Conservation (phyloP, 1,284 basidiomycete species). For the Flammula alnicola region DNA sequence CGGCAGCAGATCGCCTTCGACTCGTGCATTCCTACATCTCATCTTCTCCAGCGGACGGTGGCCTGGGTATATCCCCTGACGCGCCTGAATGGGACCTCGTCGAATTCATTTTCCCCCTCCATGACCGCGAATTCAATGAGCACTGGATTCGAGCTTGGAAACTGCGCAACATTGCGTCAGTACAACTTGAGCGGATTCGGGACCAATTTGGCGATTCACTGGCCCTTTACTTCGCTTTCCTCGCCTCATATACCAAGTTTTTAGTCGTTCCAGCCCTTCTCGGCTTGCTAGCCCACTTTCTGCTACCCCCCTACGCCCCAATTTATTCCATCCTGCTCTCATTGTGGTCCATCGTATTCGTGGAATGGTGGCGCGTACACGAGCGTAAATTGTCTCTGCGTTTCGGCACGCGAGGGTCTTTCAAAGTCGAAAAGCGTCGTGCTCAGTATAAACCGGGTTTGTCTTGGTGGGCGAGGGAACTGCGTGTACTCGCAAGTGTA, state of each 20-base stretch:
- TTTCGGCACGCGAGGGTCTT: slow-evolving; percentile 80
- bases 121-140: slow-evolving; percentile 82
- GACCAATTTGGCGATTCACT: slow-evolving; percentile 87
- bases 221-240: slow-evolving; percentile 91
- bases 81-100: slow-evolving; percentile 78
- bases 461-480: slow-evolving; percentile 79
- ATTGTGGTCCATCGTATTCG: slow-evolving; percentile 82
- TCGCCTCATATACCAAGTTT: slow-evolving; percentile 81
- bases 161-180: slow-evolving; percentile 60
- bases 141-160: slow-evolving; percentile 73
- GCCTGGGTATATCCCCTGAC: slow-evolving; percentile 78
- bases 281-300: slow-evolving; percentile 66
- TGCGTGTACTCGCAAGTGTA: slow-evolving; percentile 74
- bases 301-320: slow-evolving; percentile 74
- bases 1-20: slow-evolving; percentile 78
- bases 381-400: slow-evolving; percentile 81
- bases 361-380: slow-evolving; percentile 88
- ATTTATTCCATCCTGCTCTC: slow-evolving; percentile 78
- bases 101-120: slow-evolving; percentile 81
- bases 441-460: slow-evolving; percentile 65
- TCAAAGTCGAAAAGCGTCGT: slow-evolving; percentile 78
- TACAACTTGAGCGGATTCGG: slow-evolving; percentile 61
- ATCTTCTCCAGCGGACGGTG: slow-evolving; percentile 70
- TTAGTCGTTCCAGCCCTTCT: slow-evolving; percentile 73
- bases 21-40: slow-evolving; percentile 80